Base-by-base conservation (phyloP, 257 asterid species). In the Plantago elongata region DNA sequence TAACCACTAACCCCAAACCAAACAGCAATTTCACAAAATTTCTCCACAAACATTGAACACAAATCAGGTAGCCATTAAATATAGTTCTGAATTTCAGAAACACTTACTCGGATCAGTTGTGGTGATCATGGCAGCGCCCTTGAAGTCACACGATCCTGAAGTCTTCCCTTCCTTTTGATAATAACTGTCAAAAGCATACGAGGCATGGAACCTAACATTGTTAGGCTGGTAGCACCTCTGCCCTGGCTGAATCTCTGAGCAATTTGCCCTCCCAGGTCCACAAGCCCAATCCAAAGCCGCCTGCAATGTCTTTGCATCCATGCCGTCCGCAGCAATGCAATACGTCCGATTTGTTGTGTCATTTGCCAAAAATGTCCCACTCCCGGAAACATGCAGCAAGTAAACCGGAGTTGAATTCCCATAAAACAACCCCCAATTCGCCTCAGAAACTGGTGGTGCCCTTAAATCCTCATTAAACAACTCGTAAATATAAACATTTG, bases 221-320 rank as follows among this genome's bases (percentile, higher is more conserved):
- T 93, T 89, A 14, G 99, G 96, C 85, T 77, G 86, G 59, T 89
- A 93, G 71, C 99, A 93, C 50, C 83, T 85, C 83, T 93, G 84
- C 67, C 99, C 99, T 0, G 97, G 95, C 72, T 93, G 99, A 75
- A 93, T 83, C 66, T 89, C 96, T 3, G 96, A 80, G 72, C 99
- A 93, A 71, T 87, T 93, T 30, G 99, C 92, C 70, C 94, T 78
- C 69, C 99, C 99, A 0, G 95, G 95, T 30, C 99, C 99, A 68
- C 99, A 93, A 17, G 99, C 94, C 99, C 99, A 93, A 58, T 93
- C 97, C 71, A 89, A 78, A 14, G 99, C 97, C 27, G 99, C 68
- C 76, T 93, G 97, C 82, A 93, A 60, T 3, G 89, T 87, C 75
- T 70, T 85, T 13, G 46, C 42, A 78, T 93, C 99, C 9, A 81